Base-by-base conservation (phyloP, 805 yeast genomes). In the Brettanomyces custersianus region DNA sequence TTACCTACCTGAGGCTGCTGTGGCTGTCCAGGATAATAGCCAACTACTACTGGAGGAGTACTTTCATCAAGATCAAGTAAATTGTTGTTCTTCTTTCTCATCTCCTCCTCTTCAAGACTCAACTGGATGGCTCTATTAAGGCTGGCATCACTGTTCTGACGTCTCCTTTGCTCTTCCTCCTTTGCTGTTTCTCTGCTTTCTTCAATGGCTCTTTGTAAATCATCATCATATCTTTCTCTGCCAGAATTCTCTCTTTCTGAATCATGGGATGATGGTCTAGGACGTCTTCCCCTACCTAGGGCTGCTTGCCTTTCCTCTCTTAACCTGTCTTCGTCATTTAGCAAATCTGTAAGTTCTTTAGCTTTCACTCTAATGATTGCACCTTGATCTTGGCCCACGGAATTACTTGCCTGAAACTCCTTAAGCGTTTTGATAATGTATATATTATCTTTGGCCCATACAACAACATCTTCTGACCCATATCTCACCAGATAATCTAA, bases 381-480 rank as follows among this genome's bases (percentile, higher is more conserved):
- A 17, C 98, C 97, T 51, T 85, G 94, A 58, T 90, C 98, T 20
- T 67, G 63, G 32, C 84, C 87, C 15, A 65, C 52, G 33, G 83
- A 90, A 55, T 90, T 96, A 27, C 69, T 66, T 53, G 77, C 82
- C 48, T 80, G 85, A 57, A 90, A 90, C 56, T 90, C 97, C 37
- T 95, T 74, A 47, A 90, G 66, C 0, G 96, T 87, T 62, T 88
- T 87, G 55, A 90, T 75, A 35, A 88, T 71, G 59, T 86, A 90
- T 25, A 88, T 57, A 55, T 90, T 88, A 53, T 86, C 95, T 53
- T 77, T 81, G 41, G 88, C 77, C 98, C 98, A 90, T 26, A 78
- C 64, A 5, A 88, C 95, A 50, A 88, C 90, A 50, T 81, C 80
- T 46, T 87, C 95, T 16, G 87, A 72, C 27, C 96, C 98, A 41